Evolutionary conservation across 768 basidiomycete species (phyloP).

Genomic region (Lentinula sp.): DNA sequence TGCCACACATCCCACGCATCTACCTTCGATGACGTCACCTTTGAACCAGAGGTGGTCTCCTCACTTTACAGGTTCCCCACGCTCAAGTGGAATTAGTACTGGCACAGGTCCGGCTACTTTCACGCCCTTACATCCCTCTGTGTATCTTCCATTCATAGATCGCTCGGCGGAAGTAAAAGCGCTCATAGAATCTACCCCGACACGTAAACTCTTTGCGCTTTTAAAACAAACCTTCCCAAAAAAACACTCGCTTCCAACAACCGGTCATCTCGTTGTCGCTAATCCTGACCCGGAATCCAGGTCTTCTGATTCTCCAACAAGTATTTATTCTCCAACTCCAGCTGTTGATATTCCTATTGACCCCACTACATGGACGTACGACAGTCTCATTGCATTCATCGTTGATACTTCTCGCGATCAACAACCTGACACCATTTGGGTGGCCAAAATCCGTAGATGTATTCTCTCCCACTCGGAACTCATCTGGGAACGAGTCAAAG

Average conservation of each 20-base stretch:
- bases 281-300: slow-evolving; percentile 13
- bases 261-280: slow-evolving; percentile 8
- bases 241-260: slow-evolving; percentile 13
- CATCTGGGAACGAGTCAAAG: slow-evolving; percentile 89
- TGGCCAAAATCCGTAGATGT: slow-evolving; percentile 65
- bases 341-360: slow-evolving; percentile 35
- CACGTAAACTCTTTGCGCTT: slow-evolving; percentile 65
- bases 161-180: slow-evolving; percentile 69
- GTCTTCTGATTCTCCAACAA: slow-evolving; percentile 15
- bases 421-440: slow-evolving; percentile 69
- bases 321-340: slow-evolving; percentile 14
- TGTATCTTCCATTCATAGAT: slow-evolving; percentile 84
- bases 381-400: slow-evolving; percentile 64
- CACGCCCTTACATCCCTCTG: slow-evolving; percentile 68
- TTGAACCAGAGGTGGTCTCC: slow-evolving; percentile 14
- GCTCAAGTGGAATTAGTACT: slow-evolving; percentile 1
- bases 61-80: slow-evolving; percentile 12
- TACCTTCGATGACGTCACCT: slow-evolving; percentile 16
- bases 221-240: slow-evolving; percentile 64
- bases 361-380: slow-evolving; percentile 66
- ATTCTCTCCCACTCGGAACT: slow-evolving; percentile 75
- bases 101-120: slow-evolving; percentile 49
- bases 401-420: slow-evolving; percentile 56
- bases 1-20: slow-evolving; percentile 35
- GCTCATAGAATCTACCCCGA: slow-evolving; percentile 61